A percentile compares a stretch with the other conserved stretches of the same genome.
phyloP scores from a whole-genome alignment of 106 monocot species.

The Xerophyta viscosa region DNA sequence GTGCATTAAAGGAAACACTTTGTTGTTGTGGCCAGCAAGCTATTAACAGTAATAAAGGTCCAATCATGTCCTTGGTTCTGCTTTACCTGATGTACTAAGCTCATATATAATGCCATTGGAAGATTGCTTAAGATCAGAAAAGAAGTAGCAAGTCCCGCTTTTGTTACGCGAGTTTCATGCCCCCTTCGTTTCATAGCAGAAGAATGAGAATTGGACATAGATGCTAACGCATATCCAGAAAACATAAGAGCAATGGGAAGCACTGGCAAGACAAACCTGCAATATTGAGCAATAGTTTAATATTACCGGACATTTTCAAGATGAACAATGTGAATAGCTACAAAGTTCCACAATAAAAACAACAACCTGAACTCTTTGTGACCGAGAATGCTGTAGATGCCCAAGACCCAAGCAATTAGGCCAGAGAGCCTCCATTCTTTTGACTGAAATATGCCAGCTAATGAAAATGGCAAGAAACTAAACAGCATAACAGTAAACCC shows the following conservation, averaged over 20 bases:
- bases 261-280: constrained; percentile 93
- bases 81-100: constrained; percentile 83
- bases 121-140: constrained; percentile 78
- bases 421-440: constrained; percentile 79
- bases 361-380: constrained; percentile 98
- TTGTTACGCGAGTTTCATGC: constrained; percentile 1
- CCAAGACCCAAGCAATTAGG: constrained; percentile 81
- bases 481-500: constrained; percentile 82
- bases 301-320: neutral
- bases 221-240: constrained; percentile 76
- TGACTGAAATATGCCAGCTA: constrained; percentile 68
- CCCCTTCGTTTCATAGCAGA: constrained; percentile 8
- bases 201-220: constrained; percentile 18
- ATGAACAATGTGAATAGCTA: neutral
- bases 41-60: neutral
- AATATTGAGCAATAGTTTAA: no score
- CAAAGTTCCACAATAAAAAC: neutral
- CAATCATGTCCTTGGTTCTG: neutral
- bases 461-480: constrained; percentile 71
- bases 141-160: constrained; percentile 31
- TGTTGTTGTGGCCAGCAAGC: neutral
- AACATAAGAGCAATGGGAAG: constrained; percentile 88
- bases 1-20: no score
- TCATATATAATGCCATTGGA: constrained; percentile 89
- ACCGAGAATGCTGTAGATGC: constrained; percentile 77